Evolutionary conservation across 2,329 filamentous ascomycete species (phyloP).

Genomic region (Venturia carpophila): DNA sequence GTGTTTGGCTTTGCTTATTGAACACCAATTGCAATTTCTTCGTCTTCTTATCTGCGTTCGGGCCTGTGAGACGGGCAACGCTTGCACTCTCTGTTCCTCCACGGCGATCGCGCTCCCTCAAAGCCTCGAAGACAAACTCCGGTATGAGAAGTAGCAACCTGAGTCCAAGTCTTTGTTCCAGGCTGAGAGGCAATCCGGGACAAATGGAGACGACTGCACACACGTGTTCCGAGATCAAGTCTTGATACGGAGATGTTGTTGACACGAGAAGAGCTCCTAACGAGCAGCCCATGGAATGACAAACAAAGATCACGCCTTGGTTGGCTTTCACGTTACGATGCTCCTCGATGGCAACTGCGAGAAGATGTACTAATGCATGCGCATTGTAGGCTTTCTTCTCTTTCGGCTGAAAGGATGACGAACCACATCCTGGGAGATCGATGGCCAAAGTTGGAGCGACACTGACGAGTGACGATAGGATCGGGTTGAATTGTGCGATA

Average conservation of each 20-base stretch:
- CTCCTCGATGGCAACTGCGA: constrained; percentile 65
- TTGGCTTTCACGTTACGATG: constrained; percentile 56
- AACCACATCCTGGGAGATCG: constrained; percentile 83
- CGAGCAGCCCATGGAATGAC: constrained; percentile 84
- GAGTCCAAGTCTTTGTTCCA: neutral
- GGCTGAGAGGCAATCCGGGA: constrained; percentile 63
- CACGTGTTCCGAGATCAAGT: constrained; percentile 55
- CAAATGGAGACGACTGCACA: constrained; percentile 74
- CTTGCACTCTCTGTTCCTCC: constrained; percentile 73
- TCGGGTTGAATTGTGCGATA: constrained; percentile 73
- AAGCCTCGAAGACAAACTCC: constrained; percentile 63
- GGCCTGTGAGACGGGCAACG: constrained; percentile 68
- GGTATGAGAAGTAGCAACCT: constrained; percentile 29
- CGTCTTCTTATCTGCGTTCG: constrained; percentile 56
- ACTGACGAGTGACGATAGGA: constrained; percentile 75
- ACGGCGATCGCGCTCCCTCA: constrained; percentile 68
- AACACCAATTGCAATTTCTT: constrained; percentile 62
- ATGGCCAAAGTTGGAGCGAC: constrained; percentile 78
- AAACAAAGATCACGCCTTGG: constrained; percentile 60
- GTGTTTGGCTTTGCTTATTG: constrained; percentile 75
- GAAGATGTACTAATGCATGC: constrained; percentile 64
- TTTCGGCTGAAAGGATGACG: constrained; percentile 64
- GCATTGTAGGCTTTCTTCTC: constrained; percentile 72
- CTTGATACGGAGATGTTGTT: constrained; percentile 44
- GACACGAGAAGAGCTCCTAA: constrained; percentile 66